Percentiles rank a stretch among this genome's conserved stretches.
Conservation (phyloP, 2,329 filamentous ascomycete species). For the Allantophomopsis lycopodina region DNA sequence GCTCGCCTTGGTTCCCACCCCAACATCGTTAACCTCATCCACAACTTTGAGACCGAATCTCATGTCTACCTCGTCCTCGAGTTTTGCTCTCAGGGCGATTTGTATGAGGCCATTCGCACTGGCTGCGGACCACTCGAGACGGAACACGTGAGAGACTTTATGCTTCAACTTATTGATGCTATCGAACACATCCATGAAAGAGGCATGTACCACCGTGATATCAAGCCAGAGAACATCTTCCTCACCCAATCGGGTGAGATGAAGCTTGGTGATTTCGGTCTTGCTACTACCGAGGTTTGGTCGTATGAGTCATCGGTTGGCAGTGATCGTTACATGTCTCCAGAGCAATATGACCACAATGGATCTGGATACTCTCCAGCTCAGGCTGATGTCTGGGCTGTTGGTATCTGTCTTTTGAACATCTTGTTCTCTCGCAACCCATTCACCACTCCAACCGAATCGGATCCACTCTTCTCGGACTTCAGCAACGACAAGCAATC, state of each 20-base stretch:
- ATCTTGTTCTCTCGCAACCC: conserved; percentile 94
- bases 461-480: conserved; percentile 87
- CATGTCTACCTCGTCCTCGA: conserved; percentile 90
- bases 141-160: conserved; percentile 92
- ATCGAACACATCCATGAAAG: conserved; percentile 84
- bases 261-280: conserved; percentile 94
- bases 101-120: conserved; percentile 92
- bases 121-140: conserved; percentile 84
- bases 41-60: conserved; percentile 82
- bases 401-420: conserved; percentile 93
- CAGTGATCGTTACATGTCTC: conserved; percentile 98
- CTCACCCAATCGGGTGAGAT: conserved; percentile 72
- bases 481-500: conserved; percentile 90
- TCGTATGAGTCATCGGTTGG: conserved; percentile 88
- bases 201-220: conserved; percentile 90
- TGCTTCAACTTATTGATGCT: conserved; percentile 84
- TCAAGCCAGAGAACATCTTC: conserved; percentile 99
- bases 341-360: conserved; percentile 89
- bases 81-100: conserved; percentile 86
- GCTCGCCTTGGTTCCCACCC: conserved; percentile 64
- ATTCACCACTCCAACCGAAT: conserved; percentile 78
- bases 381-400: conserved; percentile 91
- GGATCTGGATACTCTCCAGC: conserved; percentile 82
- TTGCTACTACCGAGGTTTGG: conserved; percentile 82
- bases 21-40: conserved; percentile 86